Percentiles rank a stretch among this genome's conserved stretches.
These are phyloP conservation scores for Candida coquimbonensis DNA, from an alignment of 805 yeast species.

Conservation along the genomic window DNA sequence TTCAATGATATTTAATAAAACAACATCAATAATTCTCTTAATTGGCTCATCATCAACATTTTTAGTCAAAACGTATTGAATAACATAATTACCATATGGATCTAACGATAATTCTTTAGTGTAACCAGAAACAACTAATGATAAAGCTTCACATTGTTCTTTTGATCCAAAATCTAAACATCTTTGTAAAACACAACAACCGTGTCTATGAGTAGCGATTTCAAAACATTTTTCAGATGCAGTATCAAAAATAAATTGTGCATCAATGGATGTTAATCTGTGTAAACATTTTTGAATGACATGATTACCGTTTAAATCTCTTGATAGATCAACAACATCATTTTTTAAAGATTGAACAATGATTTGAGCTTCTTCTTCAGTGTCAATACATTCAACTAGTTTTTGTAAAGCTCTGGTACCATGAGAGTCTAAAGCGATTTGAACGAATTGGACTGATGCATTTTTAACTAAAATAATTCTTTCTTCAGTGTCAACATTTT, in stretches of 20 bases:
- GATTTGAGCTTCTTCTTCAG: conserved; percentile 64
- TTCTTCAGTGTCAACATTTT: conserved; percentile 63
- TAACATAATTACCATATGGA: conserved; percentile 96
- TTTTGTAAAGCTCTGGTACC: conserved; percentile 96
- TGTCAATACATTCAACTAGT: conserved; percentile 72
- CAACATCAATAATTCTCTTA: conserved; percentile 25
- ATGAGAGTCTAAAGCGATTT: conserved; percentile 86
- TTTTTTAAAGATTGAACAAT: conserved; percentile 54
- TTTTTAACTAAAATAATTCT: conserved; percentile 60
- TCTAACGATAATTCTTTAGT: conserved; percentile 72
- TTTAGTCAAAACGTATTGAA: conserved; percentile 75
- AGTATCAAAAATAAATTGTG: conserved; percentile 86
- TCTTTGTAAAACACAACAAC: conserved; percentile 94
- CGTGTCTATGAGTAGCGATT: conserved; percentile 93
- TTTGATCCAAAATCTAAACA: conserved; percentile 84
- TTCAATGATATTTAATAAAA: conserved; percentile 28
- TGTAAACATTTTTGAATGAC: conserved; percentile 91
- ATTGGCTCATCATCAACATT: conserved; percentile 25
- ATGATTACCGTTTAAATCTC: conserved; percentile 94
- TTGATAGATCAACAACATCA: conserved; percentile 70
- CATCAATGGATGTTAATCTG: conserved; percentile 54
- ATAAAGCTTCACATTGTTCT: conserved; percentile 61
- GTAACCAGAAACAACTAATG: conserved; percentile 58
- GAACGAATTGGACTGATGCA: conserved; percentile 66
- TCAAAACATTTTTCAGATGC: conserved; percentile 65